Base-by-base conservation (phyloP, 1,284 basidiomycete genomes). In the Melanopsichium pennsylvanicum region DNA sequence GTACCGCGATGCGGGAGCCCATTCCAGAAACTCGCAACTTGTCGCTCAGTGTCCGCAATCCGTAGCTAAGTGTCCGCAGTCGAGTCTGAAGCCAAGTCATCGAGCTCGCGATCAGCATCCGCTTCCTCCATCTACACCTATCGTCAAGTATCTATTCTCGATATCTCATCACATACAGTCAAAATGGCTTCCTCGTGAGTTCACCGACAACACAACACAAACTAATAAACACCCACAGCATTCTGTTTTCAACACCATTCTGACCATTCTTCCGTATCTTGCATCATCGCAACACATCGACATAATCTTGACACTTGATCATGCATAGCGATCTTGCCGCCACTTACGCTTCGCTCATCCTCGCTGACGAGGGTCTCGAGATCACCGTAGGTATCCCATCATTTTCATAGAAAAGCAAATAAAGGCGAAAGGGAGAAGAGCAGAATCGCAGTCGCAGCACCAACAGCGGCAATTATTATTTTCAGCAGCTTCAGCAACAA, bases 351-450 rank as follows among this genome's bases (percentile, higher is more conserved):
- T 87, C 92, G 4, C 86, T 98, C 38, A 77, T 92, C 18, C 93
- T 94, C 11, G 93, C 97, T 37, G 87, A 97, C 38, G 86, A 87
- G 7, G 95, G 94, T 21, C 93, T 97, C 27, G 92, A 89, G 22
- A 88, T 98, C 56, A 92, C 94, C 74, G 90, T 93, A 82, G 81
- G 91, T 88, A 75, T 72, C 13, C 15, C 2, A 16, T 35, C 31
- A 40, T n/a, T n/a, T n/a, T n/a, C 34, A 36, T 12, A 35, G 42
- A 23, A 43, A 26, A 38, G 32, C 19, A 19, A 29, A 0, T 34
- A 18, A 5, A 19, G 10, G 4, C 12, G n/a, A 32, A 40, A 13
- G 35, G 36, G 32, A 26, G 22, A 15, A 2, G 29, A 2, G 38
- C 16, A 36, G 22, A 19, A 43, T 33, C 34, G 27, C 27, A 18